Conservation (phyloP, 2,329 filamentous ascomycete species). For the Trichoderma sp. region DNA sequence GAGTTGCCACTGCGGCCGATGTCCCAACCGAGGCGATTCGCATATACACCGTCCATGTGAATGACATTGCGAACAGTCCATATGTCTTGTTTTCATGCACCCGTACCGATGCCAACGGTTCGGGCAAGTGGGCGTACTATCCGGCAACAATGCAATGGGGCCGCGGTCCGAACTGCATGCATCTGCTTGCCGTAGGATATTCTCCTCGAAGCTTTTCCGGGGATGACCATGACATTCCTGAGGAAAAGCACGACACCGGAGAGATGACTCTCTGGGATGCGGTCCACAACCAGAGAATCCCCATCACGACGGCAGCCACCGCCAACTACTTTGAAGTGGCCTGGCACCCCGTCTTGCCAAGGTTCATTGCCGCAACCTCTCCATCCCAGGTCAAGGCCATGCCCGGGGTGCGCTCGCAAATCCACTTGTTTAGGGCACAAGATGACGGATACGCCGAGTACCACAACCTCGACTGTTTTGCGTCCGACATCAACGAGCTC, state of each 20-base stretch:
- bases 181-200: constrained; percentile 63
- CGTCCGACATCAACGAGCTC: constrained; percentile 65
- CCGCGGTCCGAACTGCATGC: constrained; percentile 45
- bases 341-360: constrained; percentile 60
- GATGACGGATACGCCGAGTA: constrained; percentile 45
- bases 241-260: constrained; percentile 59
- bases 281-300: constrained; percentile 46
- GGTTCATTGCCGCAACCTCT: constrained; percentile 62
- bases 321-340: constrained; percentile 66
- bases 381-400: constrained; percentile 52
- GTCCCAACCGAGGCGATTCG: constrained; percentile 57
- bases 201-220: constrained; percentile 58
- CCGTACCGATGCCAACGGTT: constrained; percentile 39
- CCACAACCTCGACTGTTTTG: constrained; percentile 61
- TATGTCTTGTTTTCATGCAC: constrained; percentile 49
- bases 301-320: constrained; percentile 53
- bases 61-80: constrained; percentile 42
- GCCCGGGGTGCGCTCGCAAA: constrained; percentile 55
- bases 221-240: constrained; percentile 61
- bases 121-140: constrained; percentile 62
- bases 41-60: constrained; percentile 53
- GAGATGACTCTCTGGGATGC: constrained; percentile 65
- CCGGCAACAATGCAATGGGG: constrained; percentile 68
- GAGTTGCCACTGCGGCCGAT: constrained; percentile 63
- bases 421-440: constrained; percentile 54